Base-by-base conservation (phyloP, 192 early-diverging fungal species). In the Thoreauomyces humboldtii region DNA sequence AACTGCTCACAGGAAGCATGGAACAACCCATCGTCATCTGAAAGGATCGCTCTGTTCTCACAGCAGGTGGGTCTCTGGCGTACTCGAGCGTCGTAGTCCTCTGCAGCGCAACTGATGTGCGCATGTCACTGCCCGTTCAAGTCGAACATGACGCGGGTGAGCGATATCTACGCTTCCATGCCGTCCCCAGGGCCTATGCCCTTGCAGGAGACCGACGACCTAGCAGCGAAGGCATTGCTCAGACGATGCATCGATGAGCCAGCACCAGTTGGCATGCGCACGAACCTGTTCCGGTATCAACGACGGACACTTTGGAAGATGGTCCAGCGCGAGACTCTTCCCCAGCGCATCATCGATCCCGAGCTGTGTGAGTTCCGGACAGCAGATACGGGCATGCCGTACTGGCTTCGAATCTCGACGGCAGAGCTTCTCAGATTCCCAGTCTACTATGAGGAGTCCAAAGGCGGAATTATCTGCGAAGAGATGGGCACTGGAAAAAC, bases 401-500 rank as follows among this genome's bases (percentile, higher is more conserved):
- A 77, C 58, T 86, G 65, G 41, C 45, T 79, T 22, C 45, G 75
- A 25, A 63, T 35, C 25, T 29, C 7, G 31, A 57, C 37, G 2
- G 38, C n/a, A 12, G 58, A 47, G 45, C 46, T 51, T 19, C 72
- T 59, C 56, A 31, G 32, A 2, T 67, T 72, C 12, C 73, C 77
- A 4, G 59, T 48, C 1, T 37, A 4, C 58, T 80, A 70, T 57
- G 70, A 59, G 7, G 75, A 73, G 63, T 57, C 71, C 0, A 71
- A 61, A 6, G 88, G 86, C 21, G 90, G 92, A 0, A 88, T 93
- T 50, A 84, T 93, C 38, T 91, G 87, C 70, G 92, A 92, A 63
- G 90, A 92, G 28, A 94, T 94, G 92, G 91, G 92, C n/a, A 89
- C 87, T 1, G 92, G 64, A 24, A 66, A 66, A 25, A 66, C 64